A percentile compares a stretch with the other conserved stretches of the same genome.
These are phyloP conservation scores for Entophlyctis luteolus DNA, from an alignment of 192 early-diverging fungal genomes.

Conservation along the genomic window DNA sequence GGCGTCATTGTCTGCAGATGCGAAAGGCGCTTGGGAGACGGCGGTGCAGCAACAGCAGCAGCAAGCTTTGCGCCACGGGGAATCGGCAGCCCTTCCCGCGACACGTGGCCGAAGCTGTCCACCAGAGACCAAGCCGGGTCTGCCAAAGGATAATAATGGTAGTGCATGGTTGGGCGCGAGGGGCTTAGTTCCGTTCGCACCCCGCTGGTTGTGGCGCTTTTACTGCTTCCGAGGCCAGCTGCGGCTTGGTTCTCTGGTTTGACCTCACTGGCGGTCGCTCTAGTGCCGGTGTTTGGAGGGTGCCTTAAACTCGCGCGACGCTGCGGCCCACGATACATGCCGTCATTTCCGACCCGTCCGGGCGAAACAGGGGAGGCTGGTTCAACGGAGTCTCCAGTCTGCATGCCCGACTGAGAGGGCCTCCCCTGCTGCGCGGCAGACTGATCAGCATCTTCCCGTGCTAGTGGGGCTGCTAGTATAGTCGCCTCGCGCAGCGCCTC, in stretches of 20 bases:
- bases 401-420: too few relatives aligned
- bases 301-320: constrained; percentile 1
- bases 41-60: neutral
- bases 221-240: too few relatives aligned
- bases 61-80: neutral
- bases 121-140: constrained; percentile 19
- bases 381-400: neutral
- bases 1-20: neutral
- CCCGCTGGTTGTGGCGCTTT: too few relatives aligned
- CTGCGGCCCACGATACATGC: neutral
- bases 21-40: neutral
- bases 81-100: neutral
- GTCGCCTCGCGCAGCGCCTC: neutral
- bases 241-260: too few relatives aligned
- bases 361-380: neutral
- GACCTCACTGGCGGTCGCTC: neutral
- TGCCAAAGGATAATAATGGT: constrained; percentile 1
- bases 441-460: neutral
- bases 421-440: too few relatives aligned
- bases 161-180: too few relatives aligned
- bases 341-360: neutral
- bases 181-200: too few relatives aligned
- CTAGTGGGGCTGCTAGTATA: neutral
- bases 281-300: neutral
- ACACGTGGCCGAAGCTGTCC: neutral